Base-by-base conservation (phyloP, 306 rosid genomes). In the Cicer bijugum region DNA sequence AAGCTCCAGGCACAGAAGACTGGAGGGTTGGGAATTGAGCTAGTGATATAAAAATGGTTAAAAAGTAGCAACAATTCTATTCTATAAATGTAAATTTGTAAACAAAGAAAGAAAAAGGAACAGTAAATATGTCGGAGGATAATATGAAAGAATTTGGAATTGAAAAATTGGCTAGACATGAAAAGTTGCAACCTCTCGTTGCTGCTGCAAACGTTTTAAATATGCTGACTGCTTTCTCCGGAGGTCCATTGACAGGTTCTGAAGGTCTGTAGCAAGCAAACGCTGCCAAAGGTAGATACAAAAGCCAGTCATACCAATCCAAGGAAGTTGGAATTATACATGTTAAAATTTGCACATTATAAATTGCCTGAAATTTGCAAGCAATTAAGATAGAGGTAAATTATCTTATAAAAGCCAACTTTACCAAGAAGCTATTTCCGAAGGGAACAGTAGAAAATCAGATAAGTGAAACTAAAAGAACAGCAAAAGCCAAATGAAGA, bases 211-310 rank as follows among this genome's bases (percentile, higher is more conserved):
- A 40, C 80, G 86, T 78, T 87, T 91, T 85, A 90, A 76, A 74
- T 90, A 88, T 64, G 84, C 51, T 14, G 97, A 90, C 67, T 90
- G 97, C 79, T 87, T 88, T 73, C 87, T 85, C 47, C 91, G 83
- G 19, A 90, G 91, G 57, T 88, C 91, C 87, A 91, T 71, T 14
- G 93, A 88, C 37, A 91, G 85, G 74, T 82, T 88, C 82, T 91
- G 94, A 84, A 91, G 97, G 78, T 91, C 90, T 75, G 89, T 87
- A 65, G 97, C 97, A 85, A 88, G 94, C 46, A 92, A 85, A 60
- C 90, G 88, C 96, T 88, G 96, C 62, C 79, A 81, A 52, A 80
- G 82, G 66, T 77, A 66, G 50, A 75, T 72, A 63, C 50, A 84
- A 58, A 67, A 55, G 43, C 48, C 35, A 84, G 81, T 79, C 69